Percentiles rank a stretch among this genome's conserved stretches.
Conservation (phyloP, 208 protist species). For the Herpetomonas samuelpessoai region DNA sequence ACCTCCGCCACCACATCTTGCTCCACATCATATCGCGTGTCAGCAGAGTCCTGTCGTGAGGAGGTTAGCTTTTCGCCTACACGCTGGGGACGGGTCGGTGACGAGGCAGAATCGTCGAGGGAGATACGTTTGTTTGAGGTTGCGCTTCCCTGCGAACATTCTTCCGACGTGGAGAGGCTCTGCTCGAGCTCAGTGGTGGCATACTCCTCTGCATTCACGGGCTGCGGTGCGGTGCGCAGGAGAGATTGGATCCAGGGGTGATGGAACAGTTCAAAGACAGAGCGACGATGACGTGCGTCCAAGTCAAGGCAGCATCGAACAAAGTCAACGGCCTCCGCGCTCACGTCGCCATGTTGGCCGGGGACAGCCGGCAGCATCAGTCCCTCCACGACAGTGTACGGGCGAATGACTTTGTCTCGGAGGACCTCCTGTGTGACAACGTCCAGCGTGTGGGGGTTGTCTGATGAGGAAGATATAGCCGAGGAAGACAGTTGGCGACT, state of each 20-base stretch:
- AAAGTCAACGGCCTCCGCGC: conserved; percentile 53
- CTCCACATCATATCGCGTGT: no score
- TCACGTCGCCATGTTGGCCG: conserved; percentile 20
- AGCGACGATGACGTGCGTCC: conserved; percentile 36
- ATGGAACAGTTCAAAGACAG: conserved; percentile 46
- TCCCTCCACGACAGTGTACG: conserved; percentile 15
- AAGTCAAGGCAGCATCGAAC: conserved; percentile 40
- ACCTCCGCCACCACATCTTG: no score
- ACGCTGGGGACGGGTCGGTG: no score
- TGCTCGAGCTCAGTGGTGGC: no score
- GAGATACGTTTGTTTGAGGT: no score
- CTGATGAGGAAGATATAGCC: not conserved
- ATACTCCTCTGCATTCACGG: no score
- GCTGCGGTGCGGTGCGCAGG: not conserved
- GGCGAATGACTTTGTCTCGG: conserved; percentile 13
- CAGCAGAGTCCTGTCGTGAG: no score
- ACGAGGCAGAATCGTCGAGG: no score
- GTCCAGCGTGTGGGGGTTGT: not conserved
- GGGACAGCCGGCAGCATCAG: not conserved
- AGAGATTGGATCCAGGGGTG: conserved; percentile 52
- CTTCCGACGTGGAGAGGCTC: no score
- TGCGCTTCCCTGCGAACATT: no score
- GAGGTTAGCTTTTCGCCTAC: no score
- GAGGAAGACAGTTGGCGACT: not conserved
- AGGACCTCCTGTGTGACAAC: conserved; percentile 19